Base-by-base conservation (phyloP, 2,329 filamentous ascomycete species). In the Cercospora citrullina region DNA sequence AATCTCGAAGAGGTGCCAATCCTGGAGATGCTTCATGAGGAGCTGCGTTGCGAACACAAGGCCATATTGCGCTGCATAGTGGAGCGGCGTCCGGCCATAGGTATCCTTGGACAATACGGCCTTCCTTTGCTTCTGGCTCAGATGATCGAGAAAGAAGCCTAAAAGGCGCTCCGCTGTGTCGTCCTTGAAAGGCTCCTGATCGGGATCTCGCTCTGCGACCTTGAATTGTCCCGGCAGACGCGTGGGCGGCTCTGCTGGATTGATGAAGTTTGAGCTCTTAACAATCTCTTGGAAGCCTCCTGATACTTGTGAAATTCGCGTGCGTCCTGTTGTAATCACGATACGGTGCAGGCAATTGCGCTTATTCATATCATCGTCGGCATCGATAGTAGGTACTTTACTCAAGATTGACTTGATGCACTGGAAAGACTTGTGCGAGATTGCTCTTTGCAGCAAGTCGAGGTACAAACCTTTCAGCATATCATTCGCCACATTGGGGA, bases 21-120 rank as follows among this genome's bases (percentile, higher is more conserved):
- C 86, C 77, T 94, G 91, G 89, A 99, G 94, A 75, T 91, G 90
- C 71, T 90, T 89, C 82, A 97, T 94, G 72, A 98, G 87, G 26
- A 94, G 85, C 76, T 96, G 87, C 76, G 93, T 97, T 9, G 97
- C 90, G n/a, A 93, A 87, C 3, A 95, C 91, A 74, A 97, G 93
- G 2, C 95, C 95, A 77, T 96, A 97, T 77, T 98, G 93, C 0
- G 95, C 94, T 2, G 93, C 93, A 77, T 97, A 97, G 78, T 98
- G 94, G 10, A 98, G 84, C 1, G 94, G 93, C 14, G 94, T 86
- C 4, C 94, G 90, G 2, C 93, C 94, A 68, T 94, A 91, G 0
- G 89, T 85, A 79, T 98, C 94, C 68, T 86, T 88, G 12, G 87
- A 86, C 60, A 86, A 83, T 10, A 98, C 82, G 0, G 90, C 90